Evolutionary conservation across 352 stramenopile species (phyloP), one percentile per base, ranked within the genome.

Genomic region (Blastocystis hominis): DNA sequence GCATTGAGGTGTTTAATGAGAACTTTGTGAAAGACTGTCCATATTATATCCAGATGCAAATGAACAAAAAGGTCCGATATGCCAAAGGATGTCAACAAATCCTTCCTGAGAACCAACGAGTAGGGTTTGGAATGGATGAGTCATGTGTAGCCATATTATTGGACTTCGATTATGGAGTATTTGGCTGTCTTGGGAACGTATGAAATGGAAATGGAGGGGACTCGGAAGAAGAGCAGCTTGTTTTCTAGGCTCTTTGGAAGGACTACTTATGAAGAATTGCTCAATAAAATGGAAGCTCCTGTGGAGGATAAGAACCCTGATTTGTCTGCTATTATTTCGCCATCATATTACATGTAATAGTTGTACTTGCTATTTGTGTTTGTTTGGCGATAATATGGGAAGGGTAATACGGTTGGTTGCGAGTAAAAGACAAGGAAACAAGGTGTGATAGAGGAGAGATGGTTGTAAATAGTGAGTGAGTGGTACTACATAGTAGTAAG

Each of bases 141-240:
- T 69, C 4, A 66, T 20, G 2, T 66, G 15, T 66, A 84, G 72
- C 72, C 72, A n/a, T 84, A 66, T 47, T 84, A 68, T 7, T 84
- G 72, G 72, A 44, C 34, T 20, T 10, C 72, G 3, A 38, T 84
- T 9, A 66, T 61, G 15, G 72, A 84, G 56, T 84, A 56, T 46
- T 44, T 84, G 38, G 44, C 44, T 5, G 56, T 84, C 9, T 44
- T 84, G 53, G 47, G 72, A 0, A 53, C 68, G 15, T 84, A 84
- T 47, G 72, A 84, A 64, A 9, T 66, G 72, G 72, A 84, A 24
- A 84, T 84, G 72, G 72, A 84, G n/a, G 47, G 50, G 9, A 84
- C 46, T 38, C 15, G 34, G 47, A 64, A 84, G 40, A 40, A 38
- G 17, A 61, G 54, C 1, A 44, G 44, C n/a, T 68, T 84, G 10